A percentile compares a stretch with the other conserved stretches of the same genome.
phyloP scores from a whole-genome alignment of 2,329 filamentous ascomycete genomes.

The Talaromyces sp. region DNA sequence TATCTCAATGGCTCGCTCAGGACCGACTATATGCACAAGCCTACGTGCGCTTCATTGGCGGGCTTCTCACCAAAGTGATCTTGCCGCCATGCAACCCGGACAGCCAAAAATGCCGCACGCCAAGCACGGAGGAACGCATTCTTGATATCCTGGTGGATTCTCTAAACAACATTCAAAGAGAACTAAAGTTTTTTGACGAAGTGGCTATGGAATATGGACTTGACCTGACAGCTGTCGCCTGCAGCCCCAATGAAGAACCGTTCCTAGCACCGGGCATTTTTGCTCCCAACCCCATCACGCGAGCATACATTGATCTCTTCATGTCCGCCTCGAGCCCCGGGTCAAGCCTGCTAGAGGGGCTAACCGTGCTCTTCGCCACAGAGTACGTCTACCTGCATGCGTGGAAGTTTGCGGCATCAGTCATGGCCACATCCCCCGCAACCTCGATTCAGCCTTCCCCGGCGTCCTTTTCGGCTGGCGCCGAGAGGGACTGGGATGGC shows the following conservation, averaged over 20 bases:
- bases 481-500: conserved; percentile 54
- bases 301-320: conserved; percentile 56
- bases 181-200: conserved; percentile 64
- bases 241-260: conserved; percentile 8
- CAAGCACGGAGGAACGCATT: conserved; percentile 49
- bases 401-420: conserved; percentile 45
- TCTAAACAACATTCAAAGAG: conserved; percentile 61
- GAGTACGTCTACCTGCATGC: conserved; percentile 61
- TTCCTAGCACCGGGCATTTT: conserved; percentile 17
- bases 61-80: conserved; percentile 59
- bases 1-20: conserved; percentile 66
- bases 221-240: conserved; percentile 38
- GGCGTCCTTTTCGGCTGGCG: conserved; percentile 7
- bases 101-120: conserved; percentile 22
- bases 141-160: conserved; percentile 61
- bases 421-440: conserved; percentile 25
- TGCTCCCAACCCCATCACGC: conserved; percentile 43
- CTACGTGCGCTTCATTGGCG: conserved; percentile 64
- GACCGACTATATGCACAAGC: conserved; percentile 67
- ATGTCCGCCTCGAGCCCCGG: conserved; percentile 51
- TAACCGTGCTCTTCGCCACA: conserved; percentile 73
- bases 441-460: conserved; percentile 15
- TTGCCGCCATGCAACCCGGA: conserved; percentile 40
- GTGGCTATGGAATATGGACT: conserved; percentile 59
- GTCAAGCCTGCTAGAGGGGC: conserved; percentile 58